phyloP scores from a whole-genome alignment of 257 asterid genomes.

The Euphrasia confusa region DNA sequence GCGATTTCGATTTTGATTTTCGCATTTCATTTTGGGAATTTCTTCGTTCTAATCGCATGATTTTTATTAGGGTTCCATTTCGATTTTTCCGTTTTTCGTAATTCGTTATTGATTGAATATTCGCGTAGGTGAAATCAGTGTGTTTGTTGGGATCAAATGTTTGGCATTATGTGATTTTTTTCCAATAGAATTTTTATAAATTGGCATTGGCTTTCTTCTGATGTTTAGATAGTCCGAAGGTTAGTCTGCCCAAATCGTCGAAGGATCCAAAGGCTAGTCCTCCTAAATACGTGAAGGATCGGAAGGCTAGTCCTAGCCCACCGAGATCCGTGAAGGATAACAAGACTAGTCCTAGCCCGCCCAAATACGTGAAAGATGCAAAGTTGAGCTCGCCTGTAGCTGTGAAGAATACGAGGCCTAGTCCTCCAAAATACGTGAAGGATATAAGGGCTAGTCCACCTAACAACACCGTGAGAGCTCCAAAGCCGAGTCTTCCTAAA shows the following conservation, averaged over 20 bases:
- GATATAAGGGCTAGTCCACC: conserved; percentile 14
- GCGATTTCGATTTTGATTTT: not conserved
- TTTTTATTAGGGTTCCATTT: not conserved
- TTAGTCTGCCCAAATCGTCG: conserved; percentile 28
- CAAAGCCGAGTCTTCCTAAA: not conserved
- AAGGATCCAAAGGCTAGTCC: conserved; percentile 35
- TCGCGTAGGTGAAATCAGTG: too few species aligned
- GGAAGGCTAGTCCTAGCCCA: conserved; percentile 31
- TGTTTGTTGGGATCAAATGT: too few species aligned
- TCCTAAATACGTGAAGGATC: conserved; percentile 33
- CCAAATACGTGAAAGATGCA: conserved; percentile 31
- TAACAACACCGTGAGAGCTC: conserved; percentile 30
- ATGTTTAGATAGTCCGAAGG: conserved; percentile 33
- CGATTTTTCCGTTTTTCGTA: not conserved
- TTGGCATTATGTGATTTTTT: too few species aligned
- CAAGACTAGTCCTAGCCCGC: not conserved
- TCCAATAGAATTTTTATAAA: not conserved
- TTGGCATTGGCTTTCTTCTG: conserved; percentile 15
- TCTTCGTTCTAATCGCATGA: not conserved
- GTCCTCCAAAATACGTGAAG: conserved; percentile 27
- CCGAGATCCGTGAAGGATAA: conserved; percentile 33
- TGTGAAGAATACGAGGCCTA: too few species aligned
- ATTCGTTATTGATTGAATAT: too few species aligned
- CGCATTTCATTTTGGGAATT: not conserved
- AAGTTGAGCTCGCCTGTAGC: too few species aligned